A percentile compares a stretch with the other conserved stretches of the same genome.
phyloP scores from a whole-genome alignment of 2,329 filamentous ascomycete species.

The Chrysosporium queenslandicum region DNA sequence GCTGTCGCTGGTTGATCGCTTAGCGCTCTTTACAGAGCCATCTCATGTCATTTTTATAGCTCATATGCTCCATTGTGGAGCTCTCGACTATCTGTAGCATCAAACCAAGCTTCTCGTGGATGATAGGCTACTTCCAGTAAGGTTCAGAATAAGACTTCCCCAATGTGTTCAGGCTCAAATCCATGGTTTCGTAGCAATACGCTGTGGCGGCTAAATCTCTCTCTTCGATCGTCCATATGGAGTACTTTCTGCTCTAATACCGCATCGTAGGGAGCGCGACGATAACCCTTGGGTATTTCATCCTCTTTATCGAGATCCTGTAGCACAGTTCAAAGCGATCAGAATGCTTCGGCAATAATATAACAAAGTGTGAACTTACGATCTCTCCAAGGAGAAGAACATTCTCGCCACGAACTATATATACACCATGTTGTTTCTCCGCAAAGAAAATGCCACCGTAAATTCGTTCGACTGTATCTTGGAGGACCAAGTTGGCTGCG shows the following conservation, averaged over 20 bases:
- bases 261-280: conserved; percentile 54
- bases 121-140: not conserved
- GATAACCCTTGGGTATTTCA: conserved; percentile 61
- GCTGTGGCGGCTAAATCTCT: conserved; percentile 59
- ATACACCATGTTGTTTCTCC: conserved; percentile 76
- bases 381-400: conserved; percentile 94
- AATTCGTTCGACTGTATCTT: conserved; percentile 82
- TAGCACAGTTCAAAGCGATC: not conserved
- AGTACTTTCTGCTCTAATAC: conserved; percentile 66
- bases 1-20: not conserved
- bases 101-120: not conserved
- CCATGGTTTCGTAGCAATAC: conserved; percentile 66
- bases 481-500: conserved; percentile 83
- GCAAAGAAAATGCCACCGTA: conserved; percentile 68
- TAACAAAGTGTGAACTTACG: conserved; percentile 30
- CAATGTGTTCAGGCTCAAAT: conserved; percentile 77
- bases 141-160: conserved; percentile 58
- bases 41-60: not conserved
- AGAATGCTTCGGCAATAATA: not conserved
- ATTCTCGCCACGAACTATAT: conserved; percentile 90
- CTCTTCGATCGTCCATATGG: conserved; percentile 58
- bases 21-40: not conserved
- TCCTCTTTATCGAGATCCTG: conserved; percentile 90
- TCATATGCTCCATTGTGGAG: not conserved
- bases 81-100: not conserved